These are phyloP conservation scores for Leucoagaricus sp. DNA, from an alignment of 1,284 basidiomycete genomes.

Conservation along the genomic window DNA sequence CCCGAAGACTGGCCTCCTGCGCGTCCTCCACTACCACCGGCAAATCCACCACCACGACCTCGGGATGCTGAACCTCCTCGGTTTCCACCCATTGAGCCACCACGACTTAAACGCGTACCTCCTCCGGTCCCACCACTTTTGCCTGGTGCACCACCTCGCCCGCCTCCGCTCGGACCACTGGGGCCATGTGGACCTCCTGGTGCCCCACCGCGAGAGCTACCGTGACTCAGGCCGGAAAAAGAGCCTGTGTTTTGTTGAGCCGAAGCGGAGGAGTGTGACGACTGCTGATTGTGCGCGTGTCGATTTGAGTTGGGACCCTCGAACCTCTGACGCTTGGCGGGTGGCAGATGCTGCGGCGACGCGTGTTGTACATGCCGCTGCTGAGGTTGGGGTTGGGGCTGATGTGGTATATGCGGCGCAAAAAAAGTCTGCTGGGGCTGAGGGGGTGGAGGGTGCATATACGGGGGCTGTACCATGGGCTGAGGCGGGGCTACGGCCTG, in stretches of 20 bases:
- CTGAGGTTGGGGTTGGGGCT: constrained; percentile 44
- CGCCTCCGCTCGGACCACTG: constrained; percentile 30
- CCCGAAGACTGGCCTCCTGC: constrained; percentile 27
- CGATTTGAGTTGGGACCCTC: constrained; percentile 66
- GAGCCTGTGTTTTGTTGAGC: constrained; percentile 36
- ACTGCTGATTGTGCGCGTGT: constrained; percentile 42
- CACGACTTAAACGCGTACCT: constrained; percentile 44
- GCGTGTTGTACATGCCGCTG: constrained; percentile 58
- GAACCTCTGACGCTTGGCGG: constrained; percentile 83
- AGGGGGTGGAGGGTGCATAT: constrained; percentile 41
- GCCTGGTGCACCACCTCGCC: constrained; percentile 44
- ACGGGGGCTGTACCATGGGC: constrained; percentile 42
- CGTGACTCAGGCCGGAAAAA: constrained; percentile 38
- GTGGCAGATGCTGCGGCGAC: constrained; percentile 70
- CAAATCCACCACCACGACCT: constrained; percentile 38
- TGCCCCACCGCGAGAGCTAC: constrained; percentile 40
- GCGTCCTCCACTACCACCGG: constrained; percentile 23
- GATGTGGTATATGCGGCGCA: constrained; percentile 40
- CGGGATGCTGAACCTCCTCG: constrained; percentile 41
- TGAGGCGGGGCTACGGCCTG: constrained; percentile 49
- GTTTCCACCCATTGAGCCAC: constrained; percentile 46
- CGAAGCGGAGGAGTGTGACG: constrained; percentile 42
- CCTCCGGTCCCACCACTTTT: constrained; percentile 33
- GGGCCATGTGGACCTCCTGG: constrained; percentile 45
- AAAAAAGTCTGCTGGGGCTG: constrained; percentile 50